phyloP scores from a whole-genome alignment of 2,329 filamentous ascomycete species.

The Nothopassalora personata region DNA sequence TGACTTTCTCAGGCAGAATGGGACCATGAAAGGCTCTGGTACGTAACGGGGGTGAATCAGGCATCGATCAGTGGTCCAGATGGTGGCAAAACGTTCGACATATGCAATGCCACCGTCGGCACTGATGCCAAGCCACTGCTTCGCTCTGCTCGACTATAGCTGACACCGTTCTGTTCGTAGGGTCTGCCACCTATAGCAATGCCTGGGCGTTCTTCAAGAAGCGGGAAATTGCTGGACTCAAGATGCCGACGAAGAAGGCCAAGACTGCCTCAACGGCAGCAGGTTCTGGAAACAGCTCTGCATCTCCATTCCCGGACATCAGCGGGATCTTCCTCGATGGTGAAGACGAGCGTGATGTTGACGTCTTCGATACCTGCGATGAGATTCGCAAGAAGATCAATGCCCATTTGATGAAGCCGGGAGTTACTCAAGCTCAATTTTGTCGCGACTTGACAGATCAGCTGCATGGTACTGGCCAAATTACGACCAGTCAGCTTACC shows the following conservation, averaged over 20 bases:
- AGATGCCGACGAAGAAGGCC: slow-evolving; percentile 31
- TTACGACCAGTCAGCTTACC: slow-evolving; percentile 43
- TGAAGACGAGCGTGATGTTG: slow-evolving; percentile 44
- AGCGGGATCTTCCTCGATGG: slow-evolving; percentile 42
- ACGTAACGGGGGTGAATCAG: slow-evolving; percentile 1
- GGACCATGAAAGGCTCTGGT: slow-evolving; percentile 33
- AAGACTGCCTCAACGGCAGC: slow-evolving; percentile 22
- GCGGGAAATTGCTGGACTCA: slow-evolving; percentile 46
- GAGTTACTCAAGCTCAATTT: slow-evolving; percentile 50
- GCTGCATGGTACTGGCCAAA: slow-evolving; percentile 35
- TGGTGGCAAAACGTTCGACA: too few species aligned
- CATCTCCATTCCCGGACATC: slow-evolving; percentile 37
- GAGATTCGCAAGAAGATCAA: slow-evolving; percentile 55
- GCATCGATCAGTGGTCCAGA: too few species aligned
- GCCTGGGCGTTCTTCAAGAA: slow-evolving; percentile 45
- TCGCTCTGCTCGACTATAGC: too few species aligned
- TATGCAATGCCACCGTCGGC: too few species aligned
- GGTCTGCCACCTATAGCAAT: slow-evolving; percentile 28
- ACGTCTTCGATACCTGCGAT: slow-evolving; percentile 54
- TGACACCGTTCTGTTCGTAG: too few species aligned
- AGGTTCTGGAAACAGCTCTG: neutral
- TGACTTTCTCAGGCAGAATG: slow-evolving; percentile 49
- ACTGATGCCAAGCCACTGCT: too few species aligned
- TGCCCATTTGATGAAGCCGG: slow-evolving; percentile 43
- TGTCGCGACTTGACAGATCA: slow-evolving; percentile 45